Evolutionary conservation across 2,329 filamentous ascomycete species (phyloP).

Genomic region (Colletotrichum tofieldiae): DNA sequence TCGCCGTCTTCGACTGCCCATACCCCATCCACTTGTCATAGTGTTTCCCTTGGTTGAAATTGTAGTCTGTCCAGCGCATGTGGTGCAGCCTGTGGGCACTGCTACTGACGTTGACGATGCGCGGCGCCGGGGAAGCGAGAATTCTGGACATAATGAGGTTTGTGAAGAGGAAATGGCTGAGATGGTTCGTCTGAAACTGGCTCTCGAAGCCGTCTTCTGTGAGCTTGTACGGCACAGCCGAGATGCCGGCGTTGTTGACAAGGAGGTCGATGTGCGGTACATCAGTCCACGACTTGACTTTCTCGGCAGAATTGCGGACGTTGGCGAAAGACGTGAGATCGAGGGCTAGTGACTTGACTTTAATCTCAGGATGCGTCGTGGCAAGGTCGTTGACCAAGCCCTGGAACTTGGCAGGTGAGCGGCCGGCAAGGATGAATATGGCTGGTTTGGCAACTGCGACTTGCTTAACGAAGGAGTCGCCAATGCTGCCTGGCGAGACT

Average conservation of each 20-base stretch:
- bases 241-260: constrained; percentile 62
- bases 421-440: constrained; percentile 63
- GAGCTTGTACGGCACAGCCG: constrained; percentile 52
- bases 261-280: constrained; percentile 56
- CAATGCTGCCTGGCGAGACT: constrained; percentile 56
- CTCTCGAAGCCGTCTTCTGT: constrained; percentile 58
- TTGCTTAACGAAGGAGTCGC: constrained; percentile 54
- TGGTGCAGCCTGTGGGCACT: constrained; percentile 59
- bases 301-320: constrained; percentile 56
- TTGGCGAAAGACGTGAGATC: constrained; percentile 58
- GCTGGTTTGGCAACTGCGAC: constrained; percentile 56
- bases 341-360: constrained; percentile 54
- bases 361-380: constrained; percentile 51
- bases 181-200: constrained; percentile 56
- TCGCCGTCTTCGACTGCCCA: constrained; percentile 50
- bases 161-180: constrained; percentile 58
- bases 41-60: constrained; percentile 52
- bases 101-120: constrained; percentile 63
- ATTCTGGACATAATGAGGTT: constrained; percentile 55
- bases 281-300: constrained; percentile 53
- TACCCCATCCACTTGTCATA: constrained; percentile 49
- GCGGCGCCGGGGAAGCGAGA: constrained; percentile 47
- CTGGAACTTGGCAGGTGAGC: constrained; percentile 57
- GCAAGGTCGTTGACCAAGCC: constrained; percentile 54
- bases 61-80: constrained; percentile 60